Percentiles rank a stretch among this genome's conserved stretches.
Evolutionary conservation across 441 rosid species (phyloP).

Genomic region (Kokia cookei): DNA sequence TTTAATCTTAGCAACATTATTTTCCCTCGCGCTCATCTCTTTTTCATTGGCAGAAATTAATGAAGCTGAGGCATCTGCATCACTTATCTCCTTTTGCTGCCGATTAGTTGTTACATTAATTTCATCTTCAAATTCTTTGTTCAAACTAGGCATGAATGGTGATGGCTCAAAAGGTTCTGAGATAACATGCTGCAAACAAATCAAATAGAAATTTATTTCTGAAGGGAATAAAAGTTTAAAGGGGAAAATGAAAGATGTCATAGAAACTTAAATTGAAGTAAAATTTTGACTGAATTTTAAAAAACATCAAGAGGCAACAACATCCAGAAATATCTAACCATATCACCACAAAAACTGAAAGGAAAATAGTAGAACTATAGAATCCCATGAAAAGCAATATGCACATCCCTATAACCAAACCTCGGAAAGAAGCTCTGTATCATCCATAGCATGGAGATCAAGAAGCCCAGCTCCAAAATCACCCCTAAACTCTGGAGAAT

Average conservation of each 20-base stretch:
- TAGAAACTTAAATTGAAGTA: background rate
- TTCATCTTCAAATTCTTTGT: constrained; percentile 65
- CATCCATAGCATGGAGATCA: constrained; percentile 99
- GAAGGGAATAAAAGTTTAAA: background rate
- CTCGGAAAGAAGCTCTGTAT: constrained; percentile 95
- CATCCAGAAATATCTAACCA: background rate
- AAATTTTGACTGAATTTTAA: background rate
- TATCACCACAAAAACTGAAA: background rate
- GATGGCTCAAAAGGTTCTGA: constrained; percentile 94
- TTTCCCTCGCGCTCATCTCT: constrained; percentile 63
- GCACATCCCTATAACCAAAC: constrained; percentile 28
- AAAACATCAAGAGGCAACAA: background rate
- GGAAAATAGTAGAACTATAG: background rate
- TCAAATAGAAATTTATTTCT: constrained; percentile 13
- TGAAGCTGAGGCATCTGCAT: constrained; percentile 48
- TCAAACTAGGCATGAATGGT: constrained; percentile 71
- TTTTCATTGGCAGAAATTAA: constrained; percentile 46
- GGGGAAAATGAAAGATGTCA: background rate
- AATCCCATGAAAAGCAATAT: background rate
- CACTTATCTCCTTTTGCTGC: constrained; percentile 48
- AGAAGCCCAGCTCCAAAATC: constrained; percentile 98
- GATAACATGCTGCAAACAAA: constrained; percentile 73
- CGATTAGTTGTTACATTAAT: constrained; percentile 36
- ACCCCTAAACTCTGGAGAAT: constrained; percentile 89
- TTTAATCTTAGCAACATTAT: constrained; percentile 86